phyloP scores from a whole-genome alignment of 306 rosid genomes.

The Cicer judaicum region DNA sequence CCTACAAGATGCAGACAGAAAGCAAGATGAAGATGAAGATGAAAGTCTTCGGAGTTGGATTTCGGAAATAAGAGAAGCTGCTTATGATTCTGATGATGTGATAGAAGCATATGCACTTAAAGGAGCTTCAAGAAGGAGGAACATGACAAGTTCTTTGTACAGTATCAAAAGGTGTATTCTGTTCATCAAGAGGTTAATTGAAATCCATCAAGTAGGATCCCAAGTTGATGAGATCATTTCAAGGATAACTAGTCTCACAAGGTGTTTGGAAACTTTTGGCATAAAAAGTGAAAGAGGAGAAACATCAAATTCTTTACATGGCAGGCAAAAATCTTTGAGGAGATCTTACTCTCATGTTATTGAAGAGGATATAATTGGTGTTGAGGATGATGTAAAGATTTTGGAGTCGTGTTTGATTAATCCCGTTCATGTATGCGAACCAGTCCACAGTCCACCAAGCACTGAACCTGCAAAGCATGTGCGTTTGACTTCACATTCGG shows the following conservation, averaged over 20 bases:
- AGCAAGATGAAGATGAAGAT: conserved; percentile 51
- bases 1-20: conserved; percentile 60
- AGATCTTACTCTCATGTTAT: conserved; percentile 57
- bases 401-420: conserved; percentile 47
- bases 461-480: no score
- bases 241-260: conserved; percentile 42
- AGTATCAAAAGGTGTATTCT: conserved; percentile 42
- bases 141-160: conserved; percentile 21
- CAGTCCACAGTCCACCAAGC: no score
- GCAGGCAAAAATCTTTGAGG: conserved; percentile 48
- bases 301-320: conserved; percentile 36
- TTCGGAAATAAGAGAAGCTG: conserved; percentile 61
- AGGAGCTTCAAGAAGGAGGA: conserved; percentile 43
- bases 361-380: conserved; percentile 60
- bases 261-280: conserved; percentile 42
- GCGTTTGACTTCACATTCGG: no score
- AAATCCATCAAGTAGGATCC: conserved; percentile 40
- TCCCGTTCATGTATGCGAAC: no score
- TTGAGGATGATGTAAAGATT: conserved; percentile 46
- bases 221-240: conserved; percentile 41
- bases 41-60: conserved; percentile 47
- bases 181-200: conserved; percentile 32
- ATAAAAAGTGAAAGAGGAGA: conserved; percentile 42
- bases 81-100: conserved; percentile 62
- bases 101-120: conserved; percentile 47